Evolutionary conservation across 768 basidiomycete genomes (phyloP).

Genomic region (Dentipellis sp.): DNA sequence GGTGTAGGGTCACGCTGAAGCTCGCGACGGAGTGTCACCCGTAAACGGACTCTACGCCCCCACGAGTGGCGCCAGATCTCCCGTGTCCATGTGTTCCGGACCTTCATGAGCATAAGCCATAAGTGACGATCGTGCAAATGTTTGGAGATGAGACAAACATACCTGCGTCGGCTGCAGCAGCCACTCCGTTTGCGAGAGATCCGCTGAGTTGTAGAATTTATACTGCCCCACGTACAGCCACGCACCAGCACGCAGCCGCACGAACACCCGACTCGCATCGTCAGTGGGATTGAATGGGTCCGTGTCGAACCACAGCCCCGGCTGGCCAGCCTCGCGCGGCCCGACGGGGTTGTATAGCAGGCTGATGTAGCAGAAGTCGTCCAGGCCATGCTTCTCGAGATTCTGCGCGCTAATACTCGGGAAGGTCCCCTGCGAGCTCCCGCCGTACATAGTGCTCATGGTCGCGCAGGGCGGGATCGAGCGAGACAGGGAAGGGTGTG

Average conservation of each 20-base stretch:
- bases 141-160: not conserved
- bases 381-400: not conserved
- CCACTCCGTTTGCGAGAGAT: not conserved
- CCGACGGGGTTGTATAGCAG: not conserved
- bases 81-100: not conserved
- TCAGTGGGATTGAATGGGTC: not conserved
- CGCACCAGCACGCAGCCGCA: not conserved
- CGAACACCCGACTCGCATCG: not conserved
- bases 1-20: not conserved
- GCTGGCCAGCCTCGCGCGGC: not conserved
- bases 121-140: too few species aligned
- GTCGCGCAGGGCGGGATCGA: not conserved
- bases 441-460: not conserved
- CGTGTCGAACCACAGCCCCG: not conserved
- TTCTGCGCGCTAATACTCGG: not conserved
- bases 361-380: not conserved
- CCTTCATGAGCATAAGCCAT: not conserved
- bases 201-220: not conserved
- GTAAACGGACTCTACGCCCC: not conserved
- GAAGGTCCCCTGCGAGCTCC: not conserved
- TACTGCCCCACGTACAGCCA: not conserved
- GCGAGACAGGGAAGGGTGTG: not conserved
- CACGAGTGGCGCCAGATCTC: not conserved
- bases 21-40: not conserved
- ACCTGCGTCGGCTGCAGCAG: not conserved